Base-by-base conservation (phyloP, 305 asterid genomes). In the Nicotiana rustica region DNA sequence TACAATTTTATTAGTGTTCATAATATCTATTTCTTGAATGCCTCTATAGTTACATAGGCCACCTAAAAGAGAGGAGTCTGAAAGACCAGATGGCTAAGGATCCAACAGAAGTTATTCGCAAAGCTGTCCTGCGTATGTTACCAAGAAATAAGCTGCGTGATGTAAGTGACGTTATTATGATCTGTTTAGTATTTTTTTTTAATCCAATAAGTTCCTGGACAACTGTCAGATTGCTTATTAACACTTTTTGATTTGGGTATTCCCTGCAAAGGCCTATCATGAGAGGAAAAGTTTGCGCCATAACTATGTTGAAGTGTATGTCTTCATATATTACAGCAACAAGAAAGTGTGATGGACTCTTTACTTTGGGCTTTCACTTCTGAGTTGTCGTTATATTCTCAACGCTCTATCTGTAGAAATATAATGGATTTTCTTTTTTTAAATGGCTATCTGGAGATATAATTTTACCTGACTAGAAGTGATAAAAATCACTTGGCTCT, bases 11-110 rank as follows among this genome's bases (percentile, higher is more conserved):
- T 21, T 78, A 15, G 44, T 75, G 73, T 10, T 38, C 52, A 69
- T 76, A 44, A 79, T 52, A 62, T 81, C 67, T 38, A 8, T 80
- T 80, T 41, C 83, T 80, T 66, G 41, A 73, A 47, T 3, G 61
- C 41, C 59, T 47, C 10, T 38, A 82, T 77, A 96, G 98, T 85
- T 94, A 94, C 79, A 66, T 96, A 47, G 99, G 99, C 85, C 92
- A 96, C 89, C 95, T 94, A 19, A 96, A 96, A 91, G 95, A 96
- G 85, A 92, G 97, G 92, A 96, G 90, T 86, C 90, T 96, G 89
- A 96, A 94, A 86, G 99, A 96, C 85, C 99, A 94, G 92, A 91
- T 96, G 98, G 95, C 91, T 19, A 94, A 88, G 90, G 98, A 96
- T 88, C 99, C 98, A 47, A 93, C 98, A 12, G 99, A 94, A 89